A percentile compares a stretch with the other conserved stretches of the same genome.
phyloP scores from a whole-genome alignment of 73 alveolate genomes.

The Blepharisma japonicum region DNA sequence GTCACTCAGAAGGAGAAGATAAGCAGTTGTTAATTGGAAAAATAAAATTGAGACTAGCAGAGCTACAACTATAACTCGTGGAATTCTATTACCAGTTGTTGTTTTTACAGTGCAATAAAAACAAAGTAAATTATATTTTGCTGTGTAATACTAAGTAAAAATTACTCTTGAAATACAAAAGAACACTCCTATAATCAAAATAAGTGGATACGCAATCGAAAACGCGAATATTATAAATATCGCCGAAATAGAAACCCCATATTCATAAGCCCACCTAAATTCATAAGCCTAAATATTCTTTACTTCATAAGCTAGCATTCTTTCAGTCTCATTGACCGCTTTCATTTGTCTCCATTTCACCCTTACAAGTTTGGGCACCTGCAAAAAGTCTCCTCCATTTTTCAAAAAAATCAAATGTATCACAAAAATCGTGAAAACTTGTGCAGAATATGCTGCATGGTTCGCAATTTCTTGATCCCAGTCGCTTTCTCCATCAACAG shows the following conservation, averaged over 20 bases:
- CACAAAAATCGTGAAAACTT: slow-evolving; percentile 10
- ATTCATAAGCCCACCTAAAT: slow-evolving; percentile 25
- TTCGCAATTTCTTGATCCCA: background rate
- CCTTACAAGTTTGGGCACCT: slow-evolving; percentile 12
- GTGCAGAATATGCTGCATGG: slow-evolving; percentile 25
- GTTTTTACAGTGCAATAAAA: slow-evolving; percentile 29
- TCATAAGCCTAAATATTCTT: background rate
- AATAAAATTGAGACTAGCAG: background rate
- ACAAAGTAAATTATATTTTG: slow-evolving; percentile 12
- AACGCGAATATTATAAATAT: slow-evolving; percentile 10
- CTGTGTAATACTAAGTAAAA: background rate
- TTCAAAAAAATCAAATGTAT: slow-evolving; percentile 13
- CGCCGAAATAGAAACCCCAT: slow-evolving; percentile 16
- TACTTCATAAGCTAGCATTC: slow-evolving; percentile 7
- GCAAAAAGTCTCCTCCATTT: slow-evolving; percentile 12
- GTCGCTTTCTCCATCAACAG: background rate
- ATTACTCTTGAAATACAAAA: background rate
- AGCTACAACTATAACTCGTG: background rate
- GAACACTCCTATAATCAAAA: background rate
- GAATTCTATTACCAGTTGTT: slow-evolving; percentile 23
- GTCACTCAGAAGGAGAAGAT: background rate
- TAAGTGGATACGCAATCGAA: slow-evolving; percentile 21
- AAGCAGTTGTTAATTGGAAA: background rate
- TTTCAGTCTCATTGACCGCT: slow-evolving; percentile 23
- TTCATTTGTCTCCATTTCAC: background rate